Percentiles rank a stretch among this genome's conserved stretches.
Conservation (phyloP, 139 green algal species). For the Raphidocelis subcapitata region DNA sequence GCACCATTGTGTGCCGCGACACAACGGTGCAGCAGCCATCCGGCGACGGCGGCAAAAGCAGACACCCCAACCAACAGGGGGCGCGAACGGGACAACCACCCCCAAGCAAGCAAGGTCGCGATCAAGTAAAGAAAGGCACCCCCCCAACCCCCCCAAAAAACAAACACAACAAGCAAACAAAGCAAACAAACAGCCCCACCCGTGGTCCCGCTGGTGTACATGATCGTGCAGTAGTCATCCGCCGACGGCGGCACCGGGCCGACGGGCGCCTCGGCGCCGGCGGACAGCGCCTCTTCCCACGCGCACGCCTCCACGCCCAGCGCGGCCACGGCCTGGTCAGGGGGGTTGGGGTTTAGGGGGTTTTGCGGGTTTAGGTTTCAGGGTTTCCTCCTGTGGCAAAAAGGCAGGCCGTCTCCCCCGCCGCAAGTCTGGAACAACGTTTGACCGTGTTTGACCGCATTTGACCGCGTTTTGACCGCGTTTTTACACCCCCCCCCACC, state of each 20-base stretch:
- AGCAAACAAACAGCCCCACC: conserved; percentile 36
- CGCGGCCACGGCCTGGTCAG: conserved; percentile 37
- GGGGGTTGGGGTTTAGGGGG: background rate
- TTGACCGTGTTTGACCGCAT: background rate
- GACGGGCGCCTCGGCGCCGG: conserved; percentile 49
- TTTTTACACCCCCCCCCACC: background rate
- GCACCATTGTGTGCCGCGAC: too few species aligned
- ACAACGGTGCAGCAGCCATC: too few species aligned
- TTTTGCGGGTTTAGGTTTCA: background rate
- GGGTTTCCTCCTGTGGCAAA: background rate
- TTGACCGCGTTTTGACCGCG: background rate
- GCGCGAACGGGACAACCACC: too few species aligned
- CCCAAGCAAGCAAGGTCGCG: too few species aligned
- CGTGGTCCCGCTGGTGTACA: conserved; percentile 93
- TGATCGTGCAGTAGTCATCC: conserved; percentile 91
- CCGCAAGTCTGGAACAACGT: background rate
- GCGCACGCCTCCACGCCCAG: conserved; percentile 48
- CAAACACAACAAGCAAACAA: too few species aligned
- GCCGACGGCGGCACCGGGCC: conserved; percentile 54
- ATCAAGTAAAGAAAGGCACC: too few species aligned
- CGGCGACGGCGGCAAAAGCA: too few species aligned
- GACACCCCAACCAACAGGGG: too few species aligned
- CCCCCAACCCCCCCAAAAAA: too few species aligned
- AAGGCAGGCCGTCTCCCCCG: background rate
- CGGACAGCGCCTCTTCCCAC: conserved; percentile 60